A percentile compares a stretch with the other conserved stretches of the same genome.
phyloP scores from a whole-genome alignment of 768 basidiomycete species.

The Gyrodon lividus region DNA sequence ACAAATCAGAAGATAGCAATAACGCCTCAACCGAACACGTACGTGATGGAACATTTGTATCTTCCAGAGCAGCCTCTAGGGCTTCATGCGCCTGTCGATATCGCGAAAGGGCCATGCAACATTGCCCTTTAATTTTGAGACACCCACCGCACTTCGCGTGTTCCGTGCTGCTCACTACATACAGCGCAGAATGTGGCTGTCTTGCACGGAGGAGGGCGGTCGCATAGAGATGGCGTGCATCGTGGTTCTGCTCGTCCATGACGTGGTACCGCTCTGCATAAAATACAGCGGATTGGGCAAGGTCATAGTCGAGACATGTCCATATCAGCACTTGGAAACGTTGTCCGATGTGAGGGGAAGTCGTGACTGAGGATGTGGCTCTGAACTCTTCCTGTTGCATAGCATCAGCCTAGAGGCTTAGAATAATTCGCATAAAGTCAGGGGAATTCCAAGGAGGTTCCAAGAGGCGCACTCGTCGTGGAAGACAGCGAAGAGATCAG shows the following conservation, averaged over 20 bases:
- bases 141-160: conserved; percentile 71
- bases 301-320: conserved; percentile 81
- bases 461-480: conserved; percentile 11
- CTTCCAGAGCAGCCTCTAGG: conserved; percentile 59
- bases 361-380: conserved; percentile 36
- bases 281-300: conserved; percentile 79
- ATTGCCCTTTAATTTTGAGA: conserved; percentile 74
- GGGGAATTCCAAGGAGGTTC: conserved; percentile 12
- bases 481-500: conserved; percentile 1
- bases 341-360: conserved; percentile 58
- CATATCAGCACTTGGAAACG: conserved; percentile 75
- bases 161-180: conserved; percentile 61
- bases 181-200: conserved; percentile 73
- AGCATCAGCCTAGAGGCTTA: conserved; percentile 35
- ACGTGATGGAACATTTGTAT: conserved; percentile 56
- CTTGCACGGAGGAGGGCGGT: conserved; percentile 67
- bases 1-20: conserved; percentile 12
- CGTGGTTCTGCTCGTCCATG: conserved; percentile 69
- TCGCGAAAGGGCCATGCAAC: conserved; percentile 69
- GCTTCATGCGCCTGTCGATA: conserved; percentile 76
- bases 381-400: conserved; percentile 57
- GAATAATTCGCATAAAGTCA: conserved; percentile 19
- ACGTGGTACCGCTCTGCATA: conserved; percentile 84
- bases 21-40: conserved; percentile 28
- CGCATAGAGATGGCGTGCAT: conserved; percentile 84